Percentiles rank a stretch among this genome's conserved stretches.
Evolutionary conservation across 2,329 filamentous ascomycete species (phyloP).

Genomic region (Teratosphaeria zuluensis): DNA sequence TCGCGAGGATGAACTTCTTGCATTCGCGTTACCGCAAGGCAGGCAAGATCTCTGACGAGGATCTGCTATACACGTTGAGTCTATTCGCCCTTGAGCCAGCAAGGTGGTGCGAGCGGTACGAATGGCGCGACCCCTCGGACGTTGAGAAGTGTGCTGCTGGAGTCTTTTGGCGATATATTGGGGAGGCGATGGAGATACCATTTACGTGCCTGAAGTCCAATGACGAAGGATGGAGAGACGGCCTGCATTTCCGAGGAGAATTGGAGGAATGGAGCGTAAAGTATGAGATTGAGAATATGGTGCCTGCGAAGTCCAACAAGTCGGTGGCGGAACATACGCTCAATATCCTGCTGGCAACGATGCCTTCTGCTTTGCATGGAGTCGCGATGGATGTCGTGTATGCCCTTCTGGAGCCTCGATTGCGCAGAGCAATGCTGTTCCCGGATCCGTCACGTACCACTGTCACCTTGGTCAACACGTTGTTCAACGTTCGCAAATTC

Average conservation of each 20-base stretch:
- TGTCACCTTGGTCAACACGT: constrained; percentile 32
- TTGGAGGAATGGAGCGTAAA: not conserved
- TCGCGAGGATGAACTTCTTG: constrained; percentile 56
- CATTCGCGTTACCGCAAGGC: constrained; percentile 48
- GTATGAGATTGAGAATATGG: not conserved
- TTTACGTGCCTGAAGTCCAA: constrained; percentile 53
- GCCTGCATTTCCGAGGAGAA: not conserved
- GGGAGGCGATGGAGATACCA: constrained; percentile 58
- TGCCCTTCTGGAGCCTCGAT: constrained; percentile 16
- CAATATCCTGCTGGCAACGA: not conserved
- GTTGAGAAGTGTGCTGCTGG: constrained; percentile 57
- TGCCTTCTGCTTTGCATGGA: not conserved
- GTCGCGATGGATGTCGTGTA: not conserved
- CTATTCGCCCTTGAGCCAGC: constrained; percentile 58
- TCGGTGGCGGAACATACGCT: not conserved
- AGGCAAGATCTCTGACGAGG: constrained; percentile 51
- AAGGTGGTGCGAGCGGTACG: constrained; percentile 53
- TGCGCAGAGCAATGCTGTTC: constrained; percentile 54
- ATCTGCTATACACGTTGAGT: constrained; percentile 54
- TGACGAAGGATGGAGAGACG: not conserved
- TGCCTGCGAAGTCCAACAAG: not conserved
- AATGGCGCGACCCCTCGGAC: constrained; percentile 58
- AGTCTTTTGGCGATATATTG: constrained; percentile 61
- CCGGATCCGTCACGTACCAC: constrained; percentile 28
- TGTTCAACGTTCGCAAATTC: constrained; percentile 46